Evolutionary conservation across 129 eudicot species (phyloP).

Genomic region (Helichrysum umbraculigerum): DNA sequence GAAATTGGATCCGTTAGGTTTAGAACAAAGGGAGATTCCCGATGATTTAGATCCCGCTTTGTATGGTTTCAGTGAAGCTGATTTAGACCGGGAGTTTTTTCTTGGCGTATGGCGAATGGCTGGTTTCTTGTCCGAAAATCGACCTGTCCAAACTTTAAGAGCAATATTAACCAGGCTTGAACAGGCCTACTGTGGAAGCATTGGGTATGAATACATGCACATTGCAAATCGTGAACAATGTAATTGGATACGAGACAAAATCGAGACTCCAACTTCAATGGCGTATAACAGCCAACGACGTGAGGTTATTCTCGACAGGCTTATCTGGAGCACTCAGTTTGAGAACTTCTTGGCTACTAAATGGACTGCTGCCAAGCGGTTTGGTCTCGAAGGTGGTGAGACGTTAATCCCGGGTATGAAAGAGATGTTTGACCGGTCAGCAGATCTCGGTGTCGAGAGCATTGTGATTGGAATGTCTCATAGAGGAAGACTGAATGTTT

Average conservation of each 20-base stretch:
- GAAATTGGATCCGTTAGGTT: conserved; percentile 73
- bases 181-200: conserved; percentile 91
- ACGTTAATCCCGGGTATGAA: conserved; percentile 97
- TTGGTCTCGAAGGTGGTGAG: conserved; percentile 96
- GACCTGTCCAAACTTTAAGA: conserved; percentile 87
- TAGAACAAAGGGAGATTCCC: conserved; percentile 68
- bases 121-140: conserved; percentile 93
- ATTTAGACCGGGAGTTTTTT: conserved; percentile 88
- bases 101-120: conserved; percentile 87
- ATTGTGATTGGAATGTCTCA: conserved; percentile 97
- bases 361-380: conserved; percentile 94
- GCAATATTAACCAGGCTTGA: conserved; percentile 79
- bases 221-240: conserved; percentile 81
- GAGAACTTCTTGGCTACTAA: conserved; percentile 94
- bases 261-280: conserved; percentile 81
- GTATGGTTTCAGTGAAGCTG: conserved; percentile 79
- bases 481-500: conserved; percentile 81
- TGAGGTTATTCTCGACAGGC: conserved; percentile 87
- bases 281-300: conserved; percentile 77
- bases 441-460: conserved; percentile 96
- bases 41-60: conserved; percentile 78
- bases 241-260: conserved; percentile 87
- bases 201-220: conserved; percentile 95
- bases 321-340: conserved; percentile 90
- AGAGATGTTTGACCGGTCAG: conserved; percentile 94